phyloP scores from a whole-genome alignment of 805 yeast species.

The Candida mattraensis region DNA sequence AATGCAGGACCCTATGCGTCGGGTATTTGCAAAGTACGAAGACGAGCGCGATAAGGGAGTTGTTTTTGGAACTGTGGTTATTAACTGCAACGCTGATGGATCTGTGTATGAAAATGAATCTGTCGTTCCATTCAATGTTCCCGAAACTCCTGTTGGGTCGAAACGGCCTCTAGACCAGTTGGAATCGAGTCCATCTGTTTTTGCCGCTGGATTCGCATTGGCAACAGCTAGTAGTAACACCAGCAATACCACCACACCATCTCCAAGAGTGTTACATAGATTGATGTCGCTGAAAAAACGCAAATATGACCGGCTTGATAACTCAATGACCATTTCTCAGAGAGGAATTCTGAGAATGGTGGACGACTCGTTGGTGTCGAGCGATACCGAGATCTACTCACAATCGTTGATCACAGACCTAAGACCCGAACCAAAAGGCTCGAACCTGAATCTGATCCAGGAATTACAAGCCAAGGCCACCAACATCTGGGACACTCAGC shows the following conservation, averaged over 20 bases:
- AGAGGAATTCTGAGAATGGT: constrained; percentile 39
- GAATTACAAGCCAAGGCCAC: constrained; percentile 3
- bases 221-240: constrained; percentile 2
- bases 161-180: constrained; percentile 18
- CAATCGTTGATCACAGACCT: constrained; percentile 18
- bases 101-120: constrained; percentile 1
- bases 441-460: constrained; percentile 8
- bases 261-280: constrained; percentile 16
- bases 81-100: constrained; percentile 11
- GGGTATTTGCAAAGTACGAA: constrained; percentile 8
- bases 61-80: constrained; percentile 10
- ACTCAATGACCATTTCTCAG: constrained; percentile 37
- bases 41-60: constrained; percentile 8
- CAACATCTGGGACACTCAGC: constrained; percentile 6
- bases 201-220: constrained; percentile 12
- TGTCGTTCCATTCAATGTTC: neutral
- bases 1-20: constrained; percentile 13
- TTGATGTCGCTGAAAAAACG: constrained; percentile 20
- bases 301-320: constrained; percentile 33
- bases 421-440: constrained; percentile 3
- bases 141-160: constrained; percentile 17
- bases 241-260: constrained; percentile 13
- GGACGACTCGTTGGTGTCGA: constrained; percentile 38
- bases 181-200: too few relatives aligned
- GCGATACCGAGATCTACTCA: constrained; percentile 35